phyloP scores from a whole-genome alignment of 2,329 filamentous ascomycete species.

The Colletotrichum sp. region DNA sequence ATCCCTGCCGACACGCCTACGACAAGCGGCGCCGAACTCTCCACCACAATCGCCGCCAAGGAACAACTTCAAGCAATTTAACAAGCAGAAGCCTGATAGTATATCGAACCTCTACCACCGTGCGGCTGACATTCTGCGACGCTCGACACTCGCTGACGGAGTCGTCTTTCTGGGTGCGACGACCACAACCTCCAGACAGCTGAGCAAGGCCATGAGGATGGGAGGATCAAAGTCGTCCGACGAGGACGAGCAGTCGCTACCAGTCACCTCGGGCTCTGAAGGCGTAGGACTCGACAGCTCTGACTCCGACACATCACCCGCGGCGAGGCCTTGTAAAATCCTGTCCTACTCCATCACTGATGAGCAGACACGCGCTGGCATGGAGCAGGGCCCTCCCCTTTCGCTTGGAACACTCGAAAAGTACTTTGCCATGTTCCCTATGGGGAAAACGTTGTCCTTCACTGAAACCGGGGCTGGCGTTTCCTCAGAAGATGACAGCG shows the following conservation, averaged over 20 bases:
- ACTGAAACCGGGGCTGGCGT: conserved; percentile 30
- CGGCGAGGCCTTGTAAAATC: conserved; percentile 30
- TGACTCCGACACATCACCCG: conserved; percentile 30
- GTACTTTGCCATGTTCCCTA: conserved; percentile 33
- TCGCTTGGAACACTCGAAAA: conserved; percentile 32
- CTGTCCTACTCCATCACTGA: conserved; percentile 32
- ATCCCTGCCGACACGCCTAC: background rate
- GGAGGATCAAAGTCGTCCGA: conserved; percentile 10
- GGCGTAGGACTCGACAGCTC: conserved; percentile 29
- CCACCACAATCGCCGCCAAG: background rate
- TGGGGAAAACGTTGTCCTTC: conserved; percentile 34
- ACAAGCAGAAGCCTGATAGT: conserved; percentile 23
- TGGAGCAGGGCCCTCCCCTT: conserved; percentile 31
- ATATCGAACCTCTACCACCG: conserved; percentile 30
- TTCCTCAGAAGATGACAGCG: conserved; percentile 36
- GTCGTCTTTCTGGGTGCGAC: conserved; percentile 35
- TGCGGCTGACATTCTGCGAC: conserved; percentile 32
- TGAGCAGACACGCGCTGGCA: conserved; percentile 25
- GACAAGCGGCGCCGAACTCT: background rate
- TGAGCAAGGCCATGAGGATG: background rate
- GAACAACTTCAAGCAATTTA: background rate
- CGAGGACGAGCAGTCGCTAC: conserved; percentile 22
- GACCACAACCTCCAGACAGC: conserved; percentile 15
- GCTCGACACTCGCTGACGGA: conserved; percentile 34
- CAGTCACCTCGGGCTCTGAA: conserved; percentile 24